phyloP scores from a whole-genome alignment of 176 grass and related monocot genomes.

The Phoenix roebelenii region DNA sequence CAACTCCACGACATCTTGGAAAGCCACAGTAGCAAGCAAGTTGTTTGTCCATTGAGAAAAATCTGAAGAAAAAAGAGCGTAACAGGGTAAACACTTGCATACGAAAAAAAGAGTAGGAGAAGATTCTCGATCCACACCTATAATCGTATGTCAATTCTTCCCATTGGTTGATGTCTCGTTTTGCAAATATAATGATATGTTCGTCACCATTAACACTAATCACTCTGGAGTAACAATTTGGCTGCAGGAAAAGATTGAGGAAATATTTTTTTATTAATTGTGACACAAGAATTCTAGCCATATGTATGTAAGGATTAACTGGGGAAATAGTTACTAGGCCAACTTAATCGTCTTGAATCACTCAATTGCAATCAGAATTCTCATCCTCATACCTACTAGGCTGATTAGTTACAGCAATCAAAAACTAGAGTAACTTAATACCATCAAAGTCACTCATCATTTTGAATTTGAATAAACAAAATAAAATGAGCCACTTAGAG shows the following conservation, averaged over 20 bases:
- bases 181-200: conserved; percentile 98
- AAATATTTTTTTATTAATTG: conserved; percentile 17
- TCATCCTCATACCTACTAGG: too few relatives aligned
- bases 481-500: too few relatives aligned
- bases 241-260: conserved; percentile 33
- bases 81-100: conserved; percentile 2
- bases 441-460: too few relatives aligned
- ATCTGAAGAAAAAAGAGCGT: conserved; percentile 40
- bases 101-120: conserved; percentile 8
- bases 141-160: conserved; percentile 98
- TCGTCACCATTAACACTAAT: conserved; percentile 78
- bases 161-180: conserved; percentile 88
- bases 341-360: too few relatives aligned
- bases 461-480: too few relatives aligned
- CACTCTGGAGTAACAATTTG: conserved; percentile 97
- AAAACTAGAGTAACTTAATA: too few relatives aligned
- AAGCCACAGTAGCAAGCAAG: conserved; percentile 92
- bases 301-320: neutral
- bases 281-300: neutral
- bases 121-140: conserved; percentile 34
- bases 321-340: too few relatives aligned
- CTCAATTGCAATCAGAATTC: too few relatives aligned
- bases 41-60: conserved; percentile 74
- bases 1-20: conserved; percentile 80
- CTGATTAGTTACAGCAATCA: too few relatives aligned